phyloP scores from a whole-genome alignment of 1,284 basidiomycete genomes.

The Ganoderma meredithae region DNA sequence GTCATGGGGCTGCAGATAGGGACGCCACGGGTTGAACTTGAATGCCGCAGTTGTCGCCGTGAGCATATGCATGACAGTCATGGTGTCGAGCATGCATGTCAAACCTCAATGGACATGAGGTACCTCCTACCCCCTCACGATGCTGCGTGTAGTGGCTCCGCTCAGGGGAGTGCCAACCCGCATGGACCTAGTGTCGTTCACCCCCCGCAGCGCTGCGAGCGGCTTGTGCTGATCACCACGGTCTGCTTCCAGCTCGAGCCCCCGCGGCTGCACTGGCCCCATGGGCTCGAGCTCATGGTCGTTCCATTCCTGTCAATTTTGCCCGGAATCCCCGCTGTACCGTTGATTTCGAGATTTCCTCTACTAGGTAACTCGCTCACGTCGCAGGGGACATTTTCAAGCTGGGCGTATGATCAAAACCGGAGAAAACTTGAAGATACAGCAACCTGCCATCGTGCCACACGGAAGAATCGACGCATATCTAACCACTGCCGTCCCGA shows the following conservation, averaged over 20 bases:
- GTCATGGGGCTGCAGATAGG: slow-evolving; percentile 2
- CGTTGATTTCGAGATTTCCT: background rate
- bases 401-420: background rate
- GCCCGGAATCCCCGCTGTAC: background rate
- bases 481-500: slow-evolving; percentile 3
- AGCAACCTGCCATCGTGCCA: background rate
- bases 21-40: background rate
- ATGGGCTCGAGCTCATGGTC: slow-evolving; percentile 2
- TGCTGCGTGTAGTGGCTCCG: background rate
- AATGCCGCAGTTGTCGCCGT: background rate
- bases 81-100: slow-evolving; percentile 8
- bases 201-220: background rate
- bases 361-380: background rate
- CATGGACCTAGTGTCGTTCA: background rate
- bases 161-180: background rate
- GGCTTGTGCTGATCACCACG: background rate
- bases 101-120: slow-evolving; percentile 8
- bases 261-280: slow-evolving; percentile 5
- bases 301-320: background rate
- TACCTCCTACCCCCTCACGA: background rate
- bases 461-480: background rate
- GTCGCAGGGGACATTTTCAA: background rate
- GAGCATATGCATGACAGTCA: background rate
- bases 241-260: slow-evolving; percentile 1
- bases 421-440: background rate